phyloP scores from a whole-genome alignment of 257 asterid genomes.

The Galeopsis tetrahit region DNA sequence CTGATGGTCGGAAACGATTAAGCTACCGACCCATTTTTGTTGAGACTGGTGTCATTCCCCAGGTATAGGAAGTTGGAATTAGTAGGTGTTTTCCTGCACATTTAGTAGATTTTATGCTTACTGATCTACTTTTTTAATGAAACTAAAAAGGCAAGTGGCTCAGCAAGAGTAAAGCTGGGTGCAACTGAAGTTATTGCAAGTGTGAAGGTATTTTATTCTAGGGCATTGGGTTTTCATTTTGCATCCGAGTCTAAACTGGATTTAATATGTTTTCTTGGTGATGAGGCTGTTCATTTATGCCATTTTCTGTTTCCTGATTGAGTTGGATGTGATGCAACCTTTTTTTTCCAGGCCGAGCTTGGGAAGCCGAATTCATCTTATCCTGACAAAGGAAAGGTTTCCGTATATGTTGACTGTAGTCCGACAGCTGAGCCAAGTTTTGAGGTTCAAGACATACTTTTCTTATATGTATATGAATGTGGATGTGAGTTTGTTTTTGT shows the following conservation, averaged over 20 bases:
- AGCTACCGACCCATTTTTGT: slow-evolving; percentile 70
- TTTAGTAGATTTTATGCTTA: neutral
- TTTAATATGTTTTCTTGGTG: slow-evolving; percentile 16
- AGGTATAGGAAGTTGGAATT: slow-evolving; percentile 47
- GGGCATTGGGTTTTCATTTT: slow-evolving; percentile 14
- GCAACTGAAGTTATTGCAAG: slow-evolving; percentile 88
- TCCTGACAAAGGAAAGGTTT: slow-evolving; percentile 87
- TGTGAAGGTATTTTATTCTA: slow-evolving; percentile 62
- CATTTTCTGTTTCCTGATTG: slow-evolving; percentile 6
- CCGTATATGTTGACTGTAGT: slow-evolving; percentile 82
- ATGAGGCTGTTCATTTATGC: neutral
- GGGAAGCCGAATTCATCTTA: slow-evolving; percentile 74
- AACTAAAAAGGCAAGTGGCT: slow-evolving; percentile 84
- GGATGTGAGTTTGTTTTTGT: neutral
- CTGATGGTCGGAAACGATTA: slow-evolving; percentile 79
- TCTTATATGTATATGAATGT: neutral
- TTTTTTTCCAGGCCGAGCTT: slow-evolving; percentile 73
- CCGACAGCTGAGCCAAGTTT: slow-evolving; percentile 92
- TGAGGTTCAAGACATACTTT: slow-evolving; percentile 58
- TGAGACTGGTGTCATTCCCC: slow-evolving; percentile 85
- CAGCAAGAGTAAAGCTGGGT: slow-evolving; percentile 89
- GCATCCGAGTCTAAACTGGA: slow-evolving; percentile 21
- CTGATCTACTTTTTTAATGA: slow-evolving; percentile 29
- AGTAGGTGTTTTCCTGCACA: neutral
- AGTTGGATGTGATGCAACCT: slow-evolving; percentile 15